Evolutionary conservation across 495 filamentous ascomycete genomes (phyloP).

Genomic region (Daldinia vernicosa): DNA sequence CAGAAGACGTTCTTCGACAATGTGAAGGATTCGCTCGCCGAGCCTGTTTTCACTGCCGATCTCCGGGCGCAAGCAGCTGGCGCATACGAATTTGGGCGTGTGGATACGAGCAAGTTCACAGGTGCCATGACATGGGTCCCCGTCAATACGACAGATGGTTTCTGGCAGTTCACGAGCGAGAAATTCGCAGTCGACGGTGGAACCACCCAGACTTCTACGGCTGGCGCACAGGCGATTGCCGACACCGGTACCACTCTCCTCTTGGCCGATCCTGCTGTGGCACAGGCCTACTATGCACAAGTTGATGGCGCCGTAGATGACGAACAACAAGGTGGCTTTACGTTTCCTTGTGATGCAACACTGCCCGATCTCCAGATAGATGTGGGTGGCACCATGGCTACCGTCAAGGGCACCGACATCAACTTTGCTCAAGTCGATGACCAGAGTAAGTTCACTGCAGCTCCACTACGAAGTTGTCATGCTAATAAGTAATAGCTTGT

Average conservation of each 20-base stretch:
- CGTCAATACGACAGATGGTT: slow-evolving; percentile 70
- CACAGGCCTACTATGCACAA: slow-evolving; percentile 67
- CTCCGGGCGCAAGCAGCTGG: slow-evolving; percentile 69
- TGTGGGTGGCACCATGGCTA: slow-evolving; percentile 69
- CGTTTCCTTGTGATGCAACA: slow-evolving; percentile 58
- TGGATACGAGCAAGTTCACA: slow-evolving; percentile 72
- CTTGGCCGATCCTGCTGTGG: slow-evolving; percentile 70
- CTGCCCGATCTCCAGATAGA: slow-evolving; percentile 74
- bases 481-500: slow-evolving; percentile 61
- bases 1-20: slow-evolving; percentile 89
- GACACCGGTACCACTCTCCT: slow-evolving; percentile 80
- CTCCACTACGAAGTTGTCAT: background rate
- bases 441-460: slow-evolving; percentile 48
- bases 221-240: slow-evolving; percentile 66
- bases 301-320: slow-evolving; percentile 65
- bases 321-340: slow-evolving; percentile 64
- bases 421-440: slow-evolving; percentile 68
- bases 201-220: slow-evolving; percentile 43
- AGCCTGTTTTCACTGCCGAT: slow-evolving; percentile 77
- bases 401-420: slow-evolving; percentile 71
- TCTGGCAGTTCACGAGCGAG: slow-evolving; percentile 76
- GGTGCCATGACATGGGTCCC: slow-evolving; percentile 70
- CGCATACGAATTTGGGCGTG: slow-evolving; percentile 78
- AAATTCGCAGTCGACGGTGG: slow-evolving; percentile 64
- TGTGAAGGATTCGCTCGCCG: slow-evolving; percentile 65